A percentile compares a stretch with the other conserved stretches of the same genome.
phyloP scores from a whole-genome alignment of 108 stramenopile genomes.

The Cyclotella distinguenda region DNA sequence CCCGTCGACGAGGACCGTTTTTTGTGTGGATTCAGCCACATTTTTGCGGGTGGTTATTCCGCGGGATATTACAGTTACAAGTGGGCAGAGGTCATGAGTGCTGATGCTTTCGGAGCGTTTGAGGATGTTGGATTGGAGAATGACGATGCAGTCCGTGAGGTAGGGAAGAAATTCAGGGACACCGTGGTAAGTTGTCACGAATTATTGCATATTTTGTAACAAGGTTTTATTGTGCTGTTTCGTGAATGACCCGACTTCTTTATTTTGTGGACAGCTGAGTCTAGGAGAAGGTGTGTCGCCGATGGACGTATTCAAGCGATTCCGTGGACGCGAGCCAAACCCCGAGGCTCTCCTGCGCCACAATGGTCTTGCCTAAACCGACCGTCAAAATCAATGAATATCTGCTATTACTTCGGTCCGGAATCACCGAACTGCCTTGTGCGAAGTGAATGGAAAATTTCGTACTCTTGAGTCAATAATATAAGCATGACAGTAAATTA shows the following conservation, averaged over 20 bases:
- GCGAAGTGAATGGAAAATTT: too few species aligned
- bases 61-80: conserved; percentile 97
- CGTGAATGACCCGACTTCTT: not conserved
- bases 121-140: conserved; percentile 98
- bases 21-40: conserved; percentile 95
- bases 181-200: conserved; percentile 57
- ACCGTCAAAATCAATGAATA: too few species aligned
- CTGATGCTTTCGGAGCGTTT: conserved; percentile 98
- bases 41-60: conserved; percentile 96
- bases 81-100: conserved; percentile 98
- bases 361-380: conserved; percentile 90
- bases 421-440: too few species aligned
- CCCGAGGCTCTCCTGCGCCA: conserved; percentile 96
- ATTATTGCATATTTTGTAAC: too few species aligned
- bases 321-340: conserved; percentile 93
- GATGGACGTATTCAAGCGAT: conserved; percentile 90
- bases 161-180: conserved; percentile 90
- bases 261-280: conserved; percentile 38
- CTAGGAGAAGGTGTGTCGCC: conserved; percentile 90
- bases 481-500: too few species aligned
- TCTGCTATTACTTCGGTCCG: too few species aligned
- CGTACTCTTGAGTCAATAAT: too few species aligned
- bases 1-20: conserved; percentile 96
- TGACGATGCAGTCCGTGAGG: conserved; percentile 81
- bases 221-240: too few species aligned